A percentile compares a stretch with the other conserved stretches of the same genome.
phyloP scores from a whole-genome alignment of 225 moss, liverwort and hornwort genomes.

The Pleurozium schreberi region DNA sequence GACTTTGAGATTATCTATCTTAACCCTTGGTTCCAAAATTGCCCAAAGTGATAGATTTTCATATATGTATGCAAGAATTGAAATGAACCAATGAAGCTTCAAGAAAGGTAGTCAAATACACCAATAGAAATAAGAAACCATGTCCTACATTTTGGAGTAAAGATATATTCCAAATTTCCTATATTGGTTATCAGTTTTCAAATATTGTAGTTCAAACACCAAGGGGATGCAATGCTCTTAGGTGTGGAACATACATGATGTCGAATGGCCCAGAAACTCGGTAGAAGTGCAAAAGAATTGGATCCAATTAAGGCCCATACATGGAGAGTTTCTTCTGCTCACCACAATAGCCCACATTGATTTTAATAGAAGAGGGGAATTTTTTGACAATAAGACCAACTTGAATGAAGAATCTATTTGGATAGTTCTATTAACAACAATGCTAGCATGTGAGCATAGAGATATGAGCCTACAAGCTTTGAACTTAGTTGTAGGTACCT shows the following conservation, averaged over 20 bases:
- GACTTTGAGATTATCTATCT: no score
- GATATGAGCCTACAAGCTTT: no score
- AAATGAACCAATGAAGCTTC: background rate
- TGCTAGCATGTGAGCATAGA: no score
- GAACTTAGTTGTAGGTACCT: no score
- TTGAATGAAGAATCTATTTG: background rate
- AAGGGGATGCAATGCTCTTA: background rate
- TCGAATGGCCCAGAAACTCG: slow-evolving; percentile 65
- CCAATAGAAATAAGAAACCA: background rate
- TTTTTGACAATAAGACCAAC: background rate
- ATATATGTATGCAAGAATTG: background rate
- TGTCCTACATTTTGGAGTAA: background rate
- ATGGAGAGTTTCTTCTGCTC: slow-evolving; percentile 57
- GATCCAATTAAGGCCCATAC: slow-evolving; percentile 55
- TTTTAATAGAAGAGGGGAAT: background rate
- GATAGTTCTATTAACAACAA: background rate
- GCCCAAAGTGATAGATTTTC: background rate
- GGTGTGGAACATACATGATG: slow-evolving; percentile 33
- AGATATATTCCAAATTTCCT: background rate
- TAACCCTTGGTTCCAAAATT: background rate
- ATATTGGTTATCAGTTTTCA: background rate
- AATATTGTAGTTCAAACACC: no score
- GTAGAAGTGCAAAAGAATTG: slow-evolving; percentile 65
- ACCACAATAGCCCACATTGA: background rate
- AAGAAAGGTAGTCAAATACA: background rate